phyloP scores from a whole-genome alignment of 805 yeast genomes.

The Candida cerambycidarum region DNA sequence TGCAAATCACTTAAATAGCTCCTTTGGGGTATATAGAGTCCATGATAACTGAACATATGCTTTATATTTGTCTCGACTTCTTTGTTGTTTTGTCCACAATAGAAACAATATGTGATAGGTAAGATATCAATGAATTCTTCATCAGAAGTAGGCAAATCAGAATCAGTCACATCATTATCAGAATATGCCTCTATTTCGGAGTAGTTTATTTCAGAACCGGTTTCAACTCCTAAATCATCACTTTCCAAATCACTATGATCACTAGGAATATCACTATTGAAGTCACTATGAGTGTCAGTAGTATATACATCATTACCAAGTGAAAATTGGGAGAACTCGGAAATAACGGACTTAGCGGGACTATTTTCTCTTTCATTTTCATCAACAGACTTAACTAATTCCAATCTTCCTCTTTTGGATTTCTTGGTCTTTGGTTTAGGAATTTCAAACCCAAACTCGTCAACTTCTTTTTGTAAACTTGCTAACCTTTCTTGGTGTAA shows the following conservation, averaged over 20 bases:
- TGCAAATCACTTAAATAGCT: constrained; percentile 35
- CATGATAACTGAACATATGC: constrained; percentile 47
- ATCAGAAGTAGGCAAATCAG: constrained; percentile 23
- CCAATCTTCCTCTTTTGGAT: constrained; percentile 20
- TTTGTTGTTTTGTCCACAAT: constrained; percentile 53
- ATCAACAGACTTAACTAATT: constrained; percentile 1
- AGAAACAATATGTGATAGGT: constrained; percentile 54
- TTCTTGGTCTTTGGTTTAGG: constrained; percentile 10
- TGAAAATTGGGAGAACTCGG: constrained; percentile 57
- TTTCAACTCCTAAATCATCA: constrained; percentile 28
- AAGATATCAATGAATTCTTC: constrained; percentile 24
- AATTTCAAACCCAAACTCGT: constrained; percentile 55
- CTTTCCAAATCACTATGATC: constrained; percentile 15
- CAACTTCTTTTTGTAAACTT: constrained; percentile 35
- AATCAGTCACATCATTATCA: constrained; percentile 4
- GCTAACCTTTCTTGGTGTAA: constrained; percentile 25
- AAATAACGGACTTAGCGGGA: constrained; percentile 48
- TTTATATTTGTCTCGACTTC: constrained; percentile 54
- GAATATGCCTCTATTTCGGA: constrained; percentile 22
- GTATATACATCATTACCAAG: constrained; percentile 39
- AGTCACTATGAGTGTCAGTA: constrained; percentile 4
- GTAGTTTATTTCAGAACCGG: constrained; percentile 51
- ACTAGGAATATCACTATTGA: constrained; percentile 14
- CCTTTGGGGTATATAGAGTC: constrained; percentile 46
- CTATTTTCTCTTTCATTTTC: constrained; percentile 28